Evolutionary conservation across 176 grass and related monocot genomes (phyloP), one percentile per base, ranked within the genome.

Genomic region (Musa schizocarpa): DNA sequence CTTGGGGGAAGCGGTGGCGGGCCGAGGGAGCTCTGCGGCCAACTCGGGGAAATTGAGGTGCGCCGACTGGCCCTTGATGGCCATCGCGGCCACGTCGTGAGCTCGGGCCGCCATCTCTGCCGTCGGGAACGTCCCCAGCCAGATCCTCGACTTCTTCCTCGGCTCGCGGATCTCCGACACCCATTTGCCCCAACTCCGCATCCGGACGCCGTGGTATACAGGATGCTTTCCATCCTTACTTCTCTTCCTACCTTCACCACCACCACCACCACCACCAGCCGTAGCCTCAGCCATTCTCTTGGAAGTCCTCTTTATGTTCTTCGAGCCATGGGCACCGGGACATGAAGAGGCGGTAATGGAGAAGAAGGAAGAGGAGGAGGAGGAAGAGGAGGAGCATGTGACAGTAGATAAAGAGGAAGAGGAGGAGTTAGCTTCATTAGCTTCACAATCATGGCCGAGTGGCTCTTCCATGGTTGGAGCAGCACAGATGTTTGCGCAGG

Each of bases 141-240:
- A 96, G 78, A 96, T 96, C 63, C 92, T 82, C 11, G 92, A 96
- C 82, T 96, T 96, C 83, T 96, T 96, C 24, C 85, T 78, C 24
- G 92, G 92, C 81, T 96, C 92, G 25, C 92, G 85, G 79, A 96
- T 96, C 88, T 96, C 92, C 22, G 92, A 92, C 17, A 96, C 92
- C 92, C 92, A 96, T 86, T 96, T 96, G 20, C 92, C 92, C 92
- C 92, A 96, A 75, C 80, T 86, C 21, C 92, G 87, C 92, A 96
- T 96, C 76, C 92, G 83, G 63, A 96, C 92, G 25, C 92, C 92
- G 70, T 85, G 86, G 81, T 86, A 96, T 65, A 77, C 74, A 26
- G 87, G 87, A 81, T 96, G 89, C 77, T 92, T 92, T 26, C 89
- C 87, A 2, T 96, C 92, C 54, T 86, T 96, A 82, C 78, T 88